A percentile compares a stretch with the other conserved stretches of the same genome.
These are phyloP conservation scores for Urostyla sp. DNA, from an alignment of 73 alveolate genomes.

Conservation along the genomic window DNA sequence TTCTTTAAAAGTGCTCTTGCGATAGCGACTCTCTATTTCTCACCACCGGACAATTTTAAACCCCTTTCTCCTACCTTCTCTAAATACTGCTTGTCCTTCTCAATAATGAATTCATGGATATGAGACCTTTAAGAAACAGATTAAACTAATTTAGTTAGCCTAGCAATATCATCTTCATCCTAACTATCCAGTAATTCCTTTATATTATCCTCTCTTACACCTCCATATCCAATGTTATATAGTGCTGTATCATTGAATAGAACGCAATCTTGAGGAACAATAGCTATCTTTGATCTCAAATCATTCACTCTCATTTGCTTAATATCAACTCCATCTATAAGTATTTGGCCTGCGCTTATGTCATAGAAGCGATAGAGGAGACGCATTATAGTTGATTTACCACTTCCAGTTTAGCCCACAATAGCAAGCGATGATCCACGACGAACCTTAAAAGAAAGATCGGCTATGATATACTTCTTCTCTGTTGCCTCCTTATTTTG, in stretches of 20 bases:
- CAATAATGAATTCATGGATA: slow-evolving; percentile 63
- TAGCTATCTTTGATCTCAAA: slow-evolving; percentile 70
- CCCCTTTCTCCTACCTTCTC: slow-evolving; percentile 83
- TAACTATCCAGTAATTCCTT: slow-evolving; percentile 60
- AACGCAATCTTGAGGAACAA: slow-evolving; percentile 79
- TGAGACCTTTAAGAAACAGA: slow-evolving; percentile 70
- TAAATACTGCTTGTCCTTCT: slow-evolving; percentile 60
- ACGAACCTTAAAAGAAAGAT: slow-evolving; percentile 58
- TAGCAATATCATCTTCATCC: slow-evolving; percentile 31
- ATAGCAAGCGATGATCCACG: slow-evolving; percentile 80
- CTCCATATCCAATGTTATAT: slow-evolving; percentile 83
- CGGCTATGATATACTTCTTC: slow-evolving; percentile 24
- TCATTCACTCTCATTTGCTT: slow-evolving; percentile 48
- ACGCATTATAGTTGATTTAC: slow-evolving; percentile 85
- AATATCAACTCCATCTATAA: slow-evolving; percentile 72
- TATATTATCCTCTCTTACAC: slow-evolving; percentile 49
- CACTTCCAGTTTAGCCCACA: slow-evolving; percentile 90
- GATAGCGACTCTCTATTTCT: slow-evolving; percentile 83
- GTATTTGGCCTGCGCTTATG: slow-evolving; percentile 64
- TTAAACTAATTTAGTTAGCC: slow-evolving; percentile 35
- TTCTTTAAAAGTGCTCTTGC: slow-evolving; percentile 87
- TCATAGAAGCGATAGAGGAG: slow-evolving; percentile 83
- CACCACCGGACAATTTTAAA: slow-evolving; percentile 82
- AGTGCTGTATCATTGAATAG: slow-evolving; percentile 77
- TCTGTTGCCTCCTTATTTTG: slow-evolving; percentile 23